Evolutionary conservation across 1,284 basidiomycete genomes (phyloP), one percentile per base, ranked within the genome.

Genomic region (Acaromyces ingoldii): DNA sequence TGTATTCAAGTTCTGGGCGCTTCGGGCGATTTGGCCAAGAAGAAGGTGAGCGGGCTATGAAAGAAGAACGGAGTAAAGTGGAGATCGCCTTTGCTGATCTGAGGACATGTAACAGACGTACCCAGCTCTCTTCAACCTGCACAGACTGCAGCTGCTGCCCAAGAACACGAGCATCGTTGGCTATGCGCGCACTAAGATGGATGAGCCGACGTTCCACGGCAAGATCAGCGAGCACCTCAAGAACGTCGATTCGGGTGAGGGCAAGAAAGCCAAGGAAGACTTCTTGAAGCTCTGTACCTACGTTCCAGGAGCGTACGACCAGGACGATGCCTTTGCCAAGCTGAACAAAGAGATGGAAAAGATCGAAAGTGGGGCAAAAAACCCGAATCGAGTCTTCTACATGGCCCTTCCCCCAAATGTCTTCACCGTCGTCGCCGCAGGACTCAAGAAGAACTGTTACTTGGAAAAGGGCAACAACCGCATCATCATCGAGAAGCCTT

Each of bases 1-100:
- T n/a, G n/a, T n/a, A n/a, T n/a, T n/a, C n/a, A n/a, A 91, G 93
- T 98, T 52, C 84, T 95, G 57, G 95, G 95, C 57, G 93, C 93
- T 21, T 95, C 90, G 55, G 93, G 93, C 48, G 93, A 98, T 81
- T 82, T 98, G 46, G 95, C 93, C 57, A 96, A 96, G 86, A 98
- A 98, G 82, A 98, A 98, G 84, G 91, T 88, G 43, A 36, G 70
- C 45, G n/a, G n/a, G 26, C 4, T 5, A 31, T 26, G 11, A 29
- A 17, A 22, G 24, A 6, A 17, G 10, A 6, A 19, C 29, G 6
- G 29, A 10, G 7, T 13, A 13, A 24, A 13, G 30, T 40, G 42
- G 17, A 26, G 21, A 28, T 30, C 49, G 39, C 49, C 19, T 5
- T 40, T 11, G 13, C 28, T 17, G 17, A 13, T 40, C 25, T 55